These are phyloP conservation scores for Aristolochia fimbriata DNA, from an alignment of 164 flowering plant genomes.

Conservation along the genomic window DNA sequence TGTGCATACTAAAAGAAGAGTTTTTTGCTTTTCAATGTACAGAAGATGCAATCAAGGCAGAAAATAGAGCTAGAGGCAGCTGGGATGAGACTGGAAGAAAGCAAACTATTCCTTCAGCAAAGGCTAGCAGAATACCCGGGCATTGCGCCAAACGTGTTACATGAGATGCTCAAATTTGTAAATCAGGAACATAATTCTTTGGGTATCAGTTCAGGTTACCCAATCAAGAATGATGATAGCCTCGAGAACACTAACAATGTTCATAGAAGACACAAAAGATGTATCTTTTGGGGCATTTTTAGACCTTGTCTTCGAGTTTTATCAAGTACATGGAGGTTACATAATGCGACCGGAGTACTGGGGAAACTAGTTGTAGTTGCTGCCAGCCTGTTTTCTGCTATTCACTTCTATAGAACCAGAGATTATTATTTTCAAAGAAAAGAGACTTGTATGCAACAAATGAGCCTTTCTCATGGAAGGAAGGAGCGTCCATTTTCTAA, in stretches of 20 bases:
- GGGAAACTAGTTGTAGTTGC: slow-evolving; percentile 3
- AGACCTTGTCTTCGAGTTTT: slow-evolving; percentile 7
- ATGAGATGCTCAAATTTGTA: slow-evolving; percentile 15
- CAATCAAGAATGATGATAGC: not conserved
- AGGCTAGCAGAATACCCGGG: slow-evolving; percentile 11
- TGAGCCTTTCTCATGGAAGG: not conserved
- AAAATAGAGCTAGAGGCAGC: slow-evolving; percentile 8
- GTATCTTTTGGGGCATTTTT: slow-evolving; percentile 1
- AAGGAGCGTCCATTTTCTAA: not conserved
- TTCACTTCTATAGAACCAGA: slow-evolving; percentile 5
- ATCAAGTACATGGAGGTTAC: slow-evolving; percentile 12
- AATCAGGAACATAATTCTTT: slow-evolving; percentile 2
- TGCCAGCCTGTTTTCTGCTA: slow-evolving; percentile 4
- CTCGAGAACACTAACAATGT: not conserved
- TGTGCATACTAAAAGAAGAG: too few species aligned
- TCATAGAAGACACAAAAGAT: not conserved
- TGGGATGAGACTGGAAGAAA: slow-evolving; percentile 12
- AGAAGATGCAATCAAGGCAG: slow-evolving; percentile 20
- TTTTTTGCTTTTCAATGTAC: not conserved
- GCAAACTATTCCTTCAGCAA: slow-evolving; percentile 13
- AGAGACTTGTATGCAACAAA: not conserved
- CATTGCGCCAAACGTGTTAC: slow-evolving; percentile 10
- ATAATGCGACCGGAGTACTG: slow-evolving; percentile 6
- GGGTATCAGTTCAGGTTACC: not conserved
- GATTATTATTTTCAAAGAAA: not conserved